Evolutionary conservation across 148 eudicot genomes (phyloP), one percentile per base, ranked within the genome.

Genomic region (Rhododendron simsii): DNA sequence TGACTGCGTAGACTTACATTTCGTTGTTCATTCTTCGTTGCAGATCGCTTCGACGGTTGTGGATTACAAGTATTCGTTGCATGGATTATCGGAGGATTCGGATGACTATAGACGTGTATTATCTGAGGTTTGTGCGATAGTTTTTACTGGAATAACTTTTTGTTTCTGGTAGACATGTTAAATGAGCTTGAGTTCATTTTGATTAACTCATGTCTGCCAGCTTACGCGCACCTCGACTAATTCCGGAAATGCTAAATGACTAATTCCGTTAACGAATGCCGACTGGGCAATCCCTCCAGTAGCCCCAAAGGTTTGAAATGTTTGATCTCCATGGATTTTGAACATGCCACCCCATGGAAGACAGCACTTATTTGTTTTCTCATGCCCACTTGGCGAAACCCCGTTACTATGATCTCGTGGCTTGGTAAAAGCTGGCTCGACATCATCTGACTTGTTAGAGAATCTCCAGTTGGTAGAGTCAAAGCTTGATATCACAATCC

Each of bases 51-150:
- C 92, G 0, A 90, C 88, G 87, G 93, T 90, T 12, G 85, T 91
- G 81, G 98, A 96, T 87, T 96, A 96, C 91, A 96, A 94, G 89
- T 94, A 92, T 83, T 92, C 98, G 37, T 84, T 96, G 87, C 90
- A 41, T 45, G 94, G 95, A n/a, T 41, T 96, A 45, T 59, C 86
- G 0, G 86, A 80, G 45, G 89, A 84, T 87, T 90, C 98, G 3
- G 95, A 93, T 8, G 93, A 90, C 35, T 96, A 96, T 75, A 78
- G 71, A 45, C 82, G 51, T 3, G 47, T 87, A 39, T 86, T 90
- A 67, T 91, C 94, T 69, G 92, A 96, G 98, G 98, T 96, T 86
- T 12, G 80, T 82, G 26, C 39, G 33, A 35, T 26, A 16, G 73
- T 80, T 48, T 48, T 78, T 79, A 18, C 28, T 26, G 57, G 7